Evolutionary conservation across 495 filamentous ascomycete genomes (phyloP).

Genomic region (Staphylotrichum longicolle): DNA sequence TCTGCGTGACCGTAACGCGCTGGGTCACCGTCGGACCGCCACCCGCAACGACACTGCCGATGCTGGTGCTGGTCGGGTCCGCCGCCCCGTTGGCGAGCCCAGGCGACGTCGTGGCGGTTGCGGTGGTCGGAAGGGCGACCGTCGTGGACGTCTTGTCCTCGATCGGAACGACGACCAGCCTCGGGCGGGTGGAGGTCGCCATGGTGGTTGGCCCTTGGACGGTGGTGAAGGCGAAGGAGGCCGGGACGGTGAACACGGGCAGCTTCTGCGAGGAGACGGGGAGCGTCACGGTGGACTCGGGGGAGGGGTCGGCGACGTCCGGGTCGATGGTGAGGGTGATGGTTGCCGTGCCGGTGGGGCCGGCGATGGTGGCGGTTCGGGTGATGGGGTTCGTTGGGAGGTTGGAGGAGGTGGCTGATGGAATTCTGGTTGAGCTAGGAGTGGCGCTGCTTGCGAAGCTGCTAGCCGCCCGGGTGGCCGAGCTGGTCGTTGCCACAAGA

Average conservation of each 20-base stretch:
- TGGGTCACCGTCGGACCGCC: conserved; percentile 14
- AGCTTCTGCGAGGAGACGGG: background rate
- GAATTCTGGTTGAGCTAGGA: background rate
- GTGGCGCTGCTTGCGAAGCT: background rate
- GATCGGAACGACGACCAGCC: conserved; percentile 7
- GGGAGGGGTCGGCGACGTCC: background rate
- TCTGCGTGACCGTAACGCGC: conserved; percentile 13
- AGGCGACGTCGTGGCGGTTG: background rate
- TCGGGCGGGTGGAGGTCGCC: background rate
- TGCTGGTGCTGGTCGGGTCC: background rate
- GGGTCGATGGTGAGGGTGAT: conserved; percentile 19
- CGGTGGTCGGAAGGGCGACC: background rate
- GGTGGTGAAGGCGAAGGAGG: background rate
- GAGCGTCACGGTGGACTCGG: background rate
- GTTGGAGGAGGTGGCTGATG: background rate
- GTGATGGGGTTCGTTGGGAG: conserved; percentile 11
- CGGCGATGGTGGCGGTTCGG: conserved; percentile 11
- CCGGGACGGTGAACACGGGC: background rate
- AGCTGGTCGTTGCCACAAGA: too few relatives aligned
- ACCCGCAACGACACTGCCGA: conserved; percentile 1
- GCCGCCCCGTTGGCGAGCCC: conserved; percentile 13
- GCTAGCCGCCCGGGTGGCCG: too few relatives aligned
- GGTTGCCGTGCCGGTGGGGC: background rate
- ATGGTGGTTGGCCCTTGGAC: background rate
- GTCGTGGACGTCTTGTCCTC: background rate